Evolutionary conservation across 805 yeast genomes (phyloP).

Genomic region (Candida easanensis): DNA sequence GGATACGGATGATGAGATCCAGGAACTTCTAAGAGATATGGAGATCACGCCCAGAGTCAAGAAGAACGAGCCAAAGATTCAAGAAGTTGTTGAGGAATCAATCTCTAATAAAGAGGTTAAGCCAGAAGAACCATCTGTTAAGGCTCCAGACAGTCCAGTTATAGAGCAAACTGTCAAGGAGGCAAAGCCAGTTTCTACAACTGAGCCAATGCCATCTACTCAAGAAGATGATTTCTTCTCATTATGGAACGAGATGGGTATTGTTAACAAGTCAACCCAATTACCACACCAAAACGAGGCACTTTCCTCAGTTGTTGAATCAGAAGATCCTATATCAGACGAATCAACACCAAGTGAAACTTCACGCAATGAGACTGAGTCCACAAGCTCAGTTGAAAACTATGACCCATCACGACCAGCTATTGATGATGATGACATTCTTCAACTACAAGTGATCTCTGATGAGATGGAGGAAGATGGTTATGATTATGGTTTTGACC

Average conservation of each 20-base stretch:
- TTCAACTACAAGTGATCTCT: slow-evolving; percentile 53
- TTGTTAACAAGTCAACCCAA: slow-evolving; percentile 10
- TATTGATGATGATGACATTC: slow-evolving; percentile 43
- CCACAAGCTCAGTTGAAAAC: neutral
- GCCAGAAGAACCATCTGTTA: neutral
- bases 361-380: neutral
- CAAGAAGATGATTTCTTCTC: slow-evolving; percentile 8
- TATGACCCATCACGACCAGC: slow-evolving; percentile 20
- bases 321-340: too few species aligned
- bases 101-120: neutral
- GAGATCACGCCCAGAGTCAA: slow-evolving; percentile 14
- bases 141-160: too few species aligned
- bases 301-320: too few species aligned
- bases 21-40: slow-evolving; percentile 25
- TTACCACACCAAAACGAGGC: neutral
- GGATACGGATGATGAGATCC: slow-evolving; percentile 31
- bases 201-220: slow-evolving; percentile 9
- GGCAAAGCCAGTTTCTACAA: neutral
- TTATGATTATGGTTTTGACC: slow-evolving; percentile 35
- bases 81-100: slow-evolving; percentile 7
- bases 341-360: too few species aligned
- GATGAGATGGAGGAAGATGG: slow-evolving; percentile 40
- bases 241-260: slow-evolving; percentile 18
- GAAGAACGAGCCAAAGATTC: slow-evolving; percentile 9
- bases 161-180: neutral